Conservation (phyloP, 768 basidiomycete genomes). For the Cystofilobasidium ferigula region DNA sequence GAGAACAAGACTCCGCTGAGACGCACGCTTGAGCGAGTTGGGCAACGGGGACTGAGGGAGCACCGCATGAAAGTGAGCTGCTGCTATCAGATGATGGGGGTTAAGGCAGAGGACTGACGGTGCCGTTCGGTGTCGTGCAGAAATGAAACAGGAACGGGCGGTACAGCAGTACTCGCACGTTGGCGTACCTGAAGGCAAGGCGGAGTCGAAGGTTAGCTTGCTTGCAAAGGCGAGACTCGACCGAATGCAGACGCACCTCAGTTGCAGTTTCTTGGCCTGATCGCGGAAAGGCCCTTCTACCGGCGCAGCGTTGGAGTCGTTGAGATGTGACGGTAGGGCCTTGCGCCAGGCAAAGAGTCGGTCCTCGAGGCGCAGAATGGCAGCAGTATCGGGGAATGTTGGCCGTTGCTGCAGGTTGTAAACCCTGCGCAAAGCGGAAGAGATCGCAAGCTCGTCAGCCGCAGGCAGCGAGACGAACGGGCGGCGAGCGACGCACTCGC, state of each 20-base stretch:
- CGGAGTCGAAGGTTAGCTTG: background rate
- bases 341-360: conserved; percentile 1
- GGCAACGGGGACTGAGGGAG: background rate
- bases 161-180: conserved; percentile 3
- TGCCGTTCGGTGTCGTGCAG: conserved; percentile 8
- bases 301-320: background rate
- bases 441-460: background rate
- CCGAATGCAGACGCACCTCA: background rate
- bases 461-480: background rate
- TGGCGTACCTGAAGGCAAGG: conserved; percentile 4
- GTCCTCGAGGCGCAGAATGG: background rate
- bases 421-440: background rate
- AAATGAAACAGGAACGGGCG: conserved; percentile 17
- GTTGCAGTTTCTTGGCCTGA: background rate
- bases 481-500: background rate
- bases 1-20: background rate
- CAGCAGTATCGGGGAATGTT: background rate
- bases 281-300: background rate
- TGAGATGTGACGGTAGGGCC: background rate
- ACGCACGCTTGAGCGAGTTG: conserved; percentile 2
- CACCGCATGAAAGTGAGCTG: background rate
- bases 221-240: background rate
- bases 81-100: background rate
- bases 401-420: background rate
- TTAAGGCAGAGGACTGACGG: background rate